Base-by-base conservation (phyloP, 2,329 filamentous ascomycete genomes). In the Colletotrichum agaves region DNA sequence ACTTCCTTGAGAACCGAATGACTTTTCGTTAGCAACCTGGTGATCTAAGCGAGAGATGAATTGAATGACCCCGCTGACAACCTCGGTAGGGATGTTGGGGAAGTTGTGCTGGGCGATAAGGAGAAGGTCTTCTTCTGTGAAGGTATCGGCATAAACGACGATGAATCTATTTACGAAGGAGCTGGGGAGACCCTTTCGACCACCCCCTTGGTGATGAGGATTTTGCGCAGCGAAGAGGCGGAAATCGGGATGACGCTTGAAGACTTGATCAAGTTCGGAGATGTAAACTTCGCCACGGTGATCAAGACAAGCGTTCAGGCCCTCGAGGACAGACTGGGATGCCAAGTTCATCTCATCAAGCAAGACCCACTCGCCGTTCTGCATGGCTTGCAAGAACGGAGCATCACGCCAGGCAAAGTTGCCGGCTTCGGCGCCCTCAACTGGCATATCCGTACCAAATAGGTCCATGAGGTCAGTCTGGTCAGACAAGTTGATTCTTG, bases 111-210 rank as follows among this genome's bases (percentile, higher is more conserved):
- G 84, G 52, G 94, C 97, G 70, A 99, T 98, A 52, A 91, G 82
- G 67, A 91, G 86, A 67, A 99, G 80, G 81, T 99, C 96, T 35
- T 93, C 87, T 27, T 91, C 85, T 15, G 87, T 91, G 76, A 99
- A 96, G 4, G 94, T 88, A 75, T 99, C 96, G 65, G 96, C 94
- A 79, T 98, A 98, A 0, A 99, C 97, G 17, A 99, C 95, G 41
- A 97, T 96, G 77, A 99, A 99, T 50, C 97, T 92, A 77, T 99
- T 98, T 70, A 99, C 96, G 74, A 99, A 99, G 1, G 96, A 98
- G 64, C 92, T 92, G 1, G 96, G 96, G 39, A 99, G 83, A 43
- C 96, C 96, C 79, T 99, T 99, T 73, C 96, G 89, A 10, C 96
- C 96, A 70, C 96, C 95, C 64, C 96, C 96, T 79, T 99, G 96